A percentile compares a stretch with the other conserved stretches of the same genome.
Conservation (phyloP, 2,329 filamentous ascomycete genomes). For the Colletotrichum karsti region DNA sequence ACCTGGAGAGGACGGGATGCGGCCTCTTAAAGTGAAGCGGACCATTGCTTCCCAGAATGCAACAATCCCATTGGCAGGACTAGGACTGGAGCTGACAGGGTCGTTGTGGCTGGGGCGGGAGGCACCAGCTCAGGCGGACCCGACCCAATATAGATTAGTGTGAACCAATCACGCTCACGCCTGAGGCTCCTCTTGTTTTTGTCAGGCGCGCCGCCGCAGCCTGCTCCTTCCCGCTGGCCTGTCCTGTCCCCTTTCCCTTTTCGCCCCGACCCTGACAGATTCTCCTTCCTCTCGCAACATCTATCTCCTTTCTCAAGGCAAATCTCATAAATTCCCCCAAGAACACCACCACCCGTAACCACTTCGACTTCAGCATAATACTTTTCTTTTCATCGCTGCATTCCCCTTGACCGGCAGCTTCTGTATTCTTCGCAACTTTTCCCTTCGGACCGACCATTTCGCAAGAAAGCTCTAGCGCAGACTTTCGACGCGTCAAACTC, state of each 20-base stretch:
- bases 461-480: slow-evolving; percentile 4
- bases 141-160: background rate
- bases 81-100: background rate
- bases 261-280: slow-evolving; percentile 2
- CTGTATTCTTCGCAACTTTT: slow-evolving; percentile 1
- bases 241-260: slow-evolving; percentile 24
- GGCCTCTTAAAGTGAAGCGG: background rate
- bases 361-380: background rate
- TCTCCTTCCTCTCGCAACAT: slow-evolving; percentile 10
- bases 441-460: slow-evolving; percentile 3
- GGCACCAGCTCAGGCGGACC: slow-evolving; percentile 17
- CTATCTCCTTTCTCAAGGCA: slow-evolving; percentile 7
- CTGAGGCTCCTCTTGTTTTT: slow-evolving; percentile 22
- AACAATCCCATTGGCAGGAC: too few species aligned
- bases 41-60: slow-evolving; percentile 4
- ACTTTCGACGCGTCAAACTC: slow-evolving; percentile 16
- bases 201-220: slow-evolving; percentile 27
- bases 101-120: slow-evolving; percentile 4
- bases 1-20: background rate
- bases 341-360: background rate
- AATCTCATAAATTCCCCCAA: slow-evolving; percentile 3
- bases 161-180: background rate
- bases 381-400: slow-evolving; percentile 1
- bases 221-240: background rate
- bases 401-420: background rate